Percentiles rank a stretch among this genome's conserved stretches.
Evolutionary conservation across 2,329 filamentous ascomycete genomes (phyloP).

Genomic region (Plenodomus tracheiphilus): DNA sequence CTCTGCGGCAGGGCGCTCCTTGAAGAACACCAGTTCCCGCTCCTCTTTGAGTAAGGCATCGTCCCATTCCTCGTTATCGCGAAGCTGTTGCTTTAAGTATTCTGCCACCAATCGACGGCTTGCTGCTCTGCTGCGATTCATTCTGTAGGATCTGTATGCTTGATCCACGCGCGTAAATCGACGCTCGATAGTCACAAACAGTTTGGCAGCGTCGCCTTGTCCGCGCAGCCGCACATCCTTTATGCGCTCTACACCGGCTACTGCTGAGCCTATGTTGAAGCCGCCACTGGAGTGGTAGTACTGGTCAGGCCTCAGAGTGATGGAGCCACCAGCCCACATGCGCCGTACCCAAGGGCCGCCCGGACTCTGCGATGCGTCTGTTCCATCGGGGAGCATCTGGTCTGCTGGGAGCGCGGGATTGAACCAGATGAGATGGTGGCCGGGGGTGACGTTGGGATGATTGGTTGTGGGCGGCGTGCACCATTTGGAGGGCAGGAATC

Average conservation of each 20-base stretch:
- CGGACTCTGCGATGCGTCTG: constrained; percentile 77
- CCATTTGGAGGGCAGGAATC: constrained; percentile 22
- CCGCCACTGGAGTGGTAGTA: constrained; percentile 9
- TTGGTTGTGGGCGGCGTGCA: constrained; percentile 4
- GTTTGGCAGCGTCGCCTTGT: constrained; percentile 51
- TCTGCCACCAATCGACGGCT: neutral
- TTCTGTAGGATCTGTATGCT: constrained; percentile 15
- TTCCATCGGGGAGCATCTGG: constrained; percentile 76
- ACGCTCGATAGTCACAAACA: constrained; percentile 65
- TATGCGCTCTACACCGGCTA: constrained; percentile 49
- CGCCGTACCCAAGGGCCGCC: constrained; percentile 72
- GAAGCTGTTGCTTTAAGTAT: constrained; percentile 8
- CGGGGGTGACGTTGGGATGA: constrained; percentile 57
- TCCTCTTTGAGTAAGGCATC: constrained; percentile 58
- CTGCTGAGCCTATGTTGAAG: constrained; percentile 14
- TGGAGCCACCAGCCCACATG: constrained; percentile 84
- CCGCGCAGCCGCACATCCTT: constrained; percentile 56
- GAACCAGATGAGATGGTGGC: constrained; percentile 87
- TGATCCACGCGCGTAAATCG: constrained; percentile 45
- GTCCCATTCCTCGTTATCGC: constrained; percentile 15
- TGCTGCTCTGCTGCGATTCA: neutral
- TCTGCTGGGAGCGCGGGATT: constrained; percentile 67
- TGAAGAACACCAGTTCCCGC: constrained; percentile 67
- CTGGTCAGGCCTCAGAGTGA: constrained; percentile 55
- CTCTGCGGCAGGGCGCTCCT: constrained; percentile 49